phyloP scores from a whole-genome alignment of 1,139 yeast genomes.

The Debaryomyces nepalensis region DNA sequence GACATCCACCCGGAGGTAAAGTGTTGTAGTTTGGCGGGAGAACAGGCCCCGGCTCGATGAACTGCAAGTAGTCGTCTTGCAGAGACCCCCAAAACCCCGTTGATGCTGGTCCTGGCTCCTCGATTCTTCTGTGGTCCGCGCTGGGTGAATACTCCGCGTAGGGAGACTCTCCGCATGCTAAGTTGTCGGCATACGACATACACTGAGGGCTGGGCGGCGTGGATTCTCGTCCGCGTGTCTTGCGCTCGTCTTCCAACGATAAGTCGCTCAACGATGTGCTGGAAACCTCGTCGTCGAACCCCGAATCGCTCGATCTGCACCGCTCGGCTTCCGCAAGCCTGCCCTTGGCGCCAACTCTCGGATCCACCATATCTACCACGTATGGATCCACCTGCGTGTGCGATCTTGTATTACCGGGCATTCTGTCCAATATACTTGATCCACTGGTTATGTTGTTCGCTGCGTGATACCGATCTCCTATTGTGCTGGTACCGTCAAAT shows the following conservation, averaged over 20 bases:
- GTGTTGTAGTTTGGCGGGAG: conserved; percentile 52
- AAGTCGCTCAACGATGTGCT: conserved; percentile 12
- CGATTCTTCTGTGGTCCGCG: background rate
- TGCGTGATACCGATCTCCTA: background rate
- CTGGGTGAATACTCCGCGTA: background rate
- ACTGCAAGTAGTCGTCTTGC: conserved; percentile 34
- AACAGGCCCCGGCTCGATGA: conserved; percentile 56
- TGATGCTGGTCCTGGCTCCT: background rate
- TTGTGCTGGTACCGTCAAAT: too few relatives aligned
- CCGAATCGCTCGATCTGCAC: conserved; percentile 3
- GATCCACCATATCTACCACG: background rate
- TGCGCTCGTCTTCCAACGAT: conserved; percentile 7
- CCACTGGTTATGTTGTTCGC: conserved; percentile 1
- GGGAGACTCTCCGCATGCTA: background rate
- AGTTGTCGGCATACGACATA: conserved; percentile 3
- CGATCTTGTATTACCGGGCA: conserved; percentile 1
- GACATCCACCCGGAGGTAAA: conserved; percentile 56
- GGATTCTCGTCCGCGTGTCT: conserved; percentile 3
- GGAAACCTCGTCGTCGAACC: conserved; percentile 9
- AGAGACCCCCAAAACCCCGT: background rate
- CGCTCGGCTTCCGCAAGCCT: background rate
- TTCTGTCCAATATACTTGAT: conserved; percentile 2
- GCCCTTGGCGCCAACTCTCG: background rate
- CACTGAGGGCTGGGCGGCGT: conserved; percentile 11
- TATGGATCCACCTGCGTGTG: background rate